Percentiles rank a stretch among this genome's conserved stretches.
Evolutionary conservation across 805 yeast species (phyloP).

Genomic region (Brettanomyces nanus): DNA sequence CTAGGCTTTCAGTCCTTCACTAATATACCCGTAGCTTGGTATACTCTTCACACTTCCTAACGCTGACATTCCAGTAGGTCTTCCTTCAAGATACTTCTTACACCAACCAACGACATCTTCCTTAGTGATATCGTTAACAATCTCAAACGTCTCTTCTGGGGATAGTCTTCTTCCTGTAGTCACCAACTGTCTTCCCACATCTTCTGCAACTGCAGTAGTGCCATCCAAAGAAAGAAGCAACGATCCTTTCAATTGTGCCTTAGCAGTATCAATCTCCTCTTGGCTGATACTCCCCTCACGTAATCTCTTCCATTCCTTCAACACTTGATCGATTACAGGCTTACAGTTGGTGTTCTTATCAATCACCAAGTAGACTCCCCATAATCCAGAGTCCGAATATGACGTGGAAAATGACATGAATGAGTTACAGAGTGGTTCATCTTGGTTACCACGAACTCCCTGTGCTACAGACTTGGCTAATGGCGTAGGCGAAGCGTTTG

Average conservation of each 20-base stretch:
- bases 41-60: conserved; percentile 71
- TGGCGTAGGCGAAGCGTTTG: conserved; percentile 81
- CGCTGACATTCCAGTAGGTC: conserved; percentile 87
- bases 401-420: conserved; percentile 96
- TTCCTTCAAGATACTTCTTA: conserved; percentile 64
- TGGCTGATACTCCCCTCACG: conserved; percentile 69
- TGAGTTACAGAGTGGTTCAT: conserved; percentile 75
- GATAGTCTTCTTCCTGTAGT: conserved; percentile 79
- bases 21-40: conserved; percentile 58
- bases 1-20: conserved; percentile 28
- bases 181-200: conserved; percentile 93
- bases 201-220: conserved; percentile 93
- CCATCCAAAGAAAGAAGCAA: conserved; percentile 85
- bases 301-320: conserved; percentile 84
- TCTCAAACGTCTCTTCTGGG: conserved; percentile 65
- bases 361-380: conserved; percentile 92
- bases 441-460: conserved; percentile 40
- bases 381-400: conserved; percentile 93
- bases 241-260: conserved; percentile 91
- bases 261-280: conserved; percentile 88
- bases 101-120: conserved; percentile 86
- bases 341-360: conserved; percentile 64
- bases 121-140: conserved; percentile 70
- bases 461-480: conserved; percentile 51
- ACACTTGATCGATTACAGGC: conserved; percentile 62